Evolutionary conservation across 176 grass and related monocot genomes (phyloP).

Genomic region (Otatea glauca): DNA sequence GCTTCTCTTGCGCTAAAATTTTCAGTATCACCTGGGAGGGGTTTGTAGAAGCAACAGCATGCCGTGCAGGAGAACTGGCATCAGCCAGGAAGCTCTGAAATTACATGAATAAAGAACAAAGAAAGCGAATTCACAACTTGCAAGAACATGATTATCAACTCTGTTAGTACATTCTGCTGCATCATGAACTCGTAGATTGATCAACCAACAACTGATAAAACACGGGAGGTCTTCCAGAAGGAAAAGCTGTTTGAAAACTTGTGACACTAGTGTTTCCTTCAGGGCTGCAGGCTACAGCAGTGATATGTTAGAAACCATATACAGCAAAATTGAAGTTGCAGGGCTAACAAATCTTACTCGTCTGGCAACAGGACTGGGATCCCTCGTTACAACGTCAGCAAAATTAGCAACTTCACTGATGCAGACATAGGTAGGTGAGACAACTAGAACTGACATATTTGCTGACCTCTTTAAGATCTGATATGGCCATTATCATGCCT

Average conservation of each 20-base stretch:
- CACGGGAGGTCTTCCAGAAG: neutral
- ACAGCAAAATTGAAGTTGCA: neutral
- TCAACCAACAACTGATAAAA: neutral
- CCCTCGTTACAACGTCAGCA: neutral
- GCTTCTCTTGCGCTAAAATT: neutral
- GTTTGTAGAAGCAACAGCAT: neutral
- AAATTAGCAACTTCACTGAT: neutral
- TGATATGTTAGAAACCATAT: neutral
- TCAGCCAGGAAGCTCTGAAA: neutral
- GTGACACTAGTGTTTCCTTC: neutral
- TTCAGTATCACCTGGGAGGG: neutral
- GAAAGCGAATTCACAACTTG: neutral
- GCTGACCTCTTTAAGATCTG: neutral
- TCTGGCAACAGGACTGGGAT: neutral
- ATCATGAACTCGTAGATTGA: neutral
- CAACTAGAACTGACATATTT: neutral
- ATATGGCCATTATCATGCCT: neutral
- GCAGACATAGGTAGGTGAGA: neutral
- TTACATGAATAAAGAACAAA: neutral
- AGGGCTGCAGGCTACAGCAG: neutral
- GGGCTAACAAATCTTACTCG: neutral
- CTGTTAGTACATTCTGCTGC: neutral
- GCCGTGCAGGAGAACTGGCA: neutral
- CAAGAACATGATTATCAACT: neutral
- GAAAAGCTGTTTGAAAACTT: neutral